Conservation (phyloP, 1,284 basidiomycete species). For the Microbotryum saponariae region DNA sequence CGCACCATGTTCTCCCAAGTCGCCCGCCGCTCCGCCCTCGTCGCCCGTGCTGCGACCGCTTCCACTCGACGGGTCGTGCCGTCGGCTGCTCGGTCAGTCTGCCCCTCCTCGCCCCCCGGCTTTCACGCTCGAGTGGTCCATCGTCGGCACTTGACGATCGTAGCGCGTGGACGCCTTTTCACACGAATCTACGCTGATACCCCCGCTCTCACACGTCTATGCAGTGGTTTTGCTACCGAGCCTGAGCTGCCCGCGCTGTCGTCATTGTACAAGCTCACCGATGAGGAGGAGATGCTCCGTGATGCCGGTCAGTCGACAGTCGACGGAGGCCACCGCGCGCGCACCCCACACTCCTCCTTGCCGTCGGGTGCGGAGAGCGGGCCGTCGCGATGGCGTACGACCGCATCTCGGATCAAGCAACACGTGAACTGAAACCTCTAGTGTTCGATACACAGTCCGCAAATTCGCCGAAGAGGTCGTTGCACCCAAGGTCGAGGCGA, state of each 20-base stretch:
- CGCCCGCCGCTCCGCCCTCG: too few relatives aligned
- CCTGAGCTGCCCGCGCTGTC: constrained; percentile 1
- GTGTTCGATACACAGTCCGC: constrained; percentile 52
- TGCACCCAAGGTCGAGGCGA: constrained; percentile 81
- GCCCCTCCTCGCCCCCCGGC: too few relatives aligned
- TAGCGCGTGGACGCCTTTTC: too few relatives aligned
- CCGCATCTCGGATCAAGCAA: not conserved
- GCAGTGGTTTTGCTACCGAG: not conserved
- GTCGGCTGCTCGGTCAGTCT: too few relatives aligned
- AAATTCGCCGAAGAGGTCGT: constrained; percentile 85
- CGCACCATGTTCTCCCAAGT: too few relatives aligned
- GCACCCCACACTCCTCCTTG: not conserved
- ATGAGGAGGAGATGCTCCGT: constrained; percentile 83
- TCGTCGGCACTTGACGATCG: too few relatives aligned
- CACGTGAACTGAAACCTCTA: not conserved
- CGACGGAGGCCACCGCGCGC: not conserved
- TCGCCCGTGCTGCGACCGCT: too few relatives aligned
- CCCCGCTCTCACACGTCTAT: too few relatives aligned
- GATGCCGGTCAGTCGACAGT: constrained; percentile 59
- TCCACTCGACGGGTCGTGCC: too few relatives aligned
- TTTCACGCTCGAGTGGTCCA: too few relatives aligned
- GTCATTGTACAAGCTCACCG: constrained; percentile 65
- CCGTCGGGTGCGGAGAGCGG: not conserved
- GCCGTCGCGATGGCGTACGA: not conserved
- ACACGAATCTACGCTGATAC: too few relatives aligned